Percentiles rank a stretch among this genome's conserved stretches.
Conservation (phyloP, 1,284 basidiomycete genomes). For the Rhodotorula sp. region DNA sequence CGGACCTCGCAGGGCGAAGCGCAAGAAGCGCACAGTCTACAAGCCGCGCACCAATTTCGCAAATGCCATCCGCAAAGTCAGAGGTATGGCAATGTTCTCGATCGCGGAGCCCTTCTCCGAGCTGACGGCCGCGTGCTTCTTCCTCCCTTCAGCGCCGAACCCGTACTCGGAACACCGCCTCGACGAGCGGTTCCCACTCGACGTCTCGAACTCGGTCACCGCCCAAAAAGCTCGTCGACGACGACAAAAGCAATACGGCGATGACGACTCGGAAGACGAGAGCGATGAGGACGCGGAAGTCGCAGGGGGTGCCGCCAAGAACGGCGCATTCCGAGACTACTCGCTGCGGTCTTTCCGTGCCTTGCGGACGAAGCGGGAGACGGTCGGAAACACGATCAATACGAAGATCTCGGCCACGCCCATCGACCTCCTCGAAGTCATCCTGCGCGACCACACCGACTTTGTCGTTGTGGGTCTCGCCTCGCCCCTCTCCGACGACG, state of each 20-base stretch:
- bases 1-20: not conserved
- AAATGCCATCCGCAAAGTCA: no score
- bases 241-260: not conserved
- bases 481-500: not conserved
- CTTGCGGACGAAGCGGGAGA: not conserved
- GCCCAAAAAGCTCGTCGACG: not conserved
- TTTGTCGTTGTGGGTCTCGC: slow-evolving; percentile 1
- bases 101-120: no score
- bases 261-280: not conserved
- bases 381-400: not conserved
- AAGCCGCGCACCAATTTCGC: not conserved
- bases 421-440: not conserved
- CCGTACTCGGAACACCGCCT: not conserved
- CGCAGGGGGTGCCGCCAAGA: not conserved
- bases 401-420: not conserved
- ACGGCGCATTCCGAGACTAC: not conserved
- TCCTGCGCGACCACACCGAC: not conserved
- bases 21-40: not conserved
- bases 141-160: not conserved
- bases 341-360: not conserved
- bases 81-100: no score
- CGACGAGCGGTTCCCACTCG: not conserved
- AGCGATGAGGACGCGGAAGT: not conserved
- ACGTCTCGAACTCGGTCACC: not conserved
- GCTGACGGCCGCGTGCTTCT: not conserved